phyloP scores from a whole-genome alignment of 169 alveolate genomes.

The Plasmodium coatneyi region DNA sequence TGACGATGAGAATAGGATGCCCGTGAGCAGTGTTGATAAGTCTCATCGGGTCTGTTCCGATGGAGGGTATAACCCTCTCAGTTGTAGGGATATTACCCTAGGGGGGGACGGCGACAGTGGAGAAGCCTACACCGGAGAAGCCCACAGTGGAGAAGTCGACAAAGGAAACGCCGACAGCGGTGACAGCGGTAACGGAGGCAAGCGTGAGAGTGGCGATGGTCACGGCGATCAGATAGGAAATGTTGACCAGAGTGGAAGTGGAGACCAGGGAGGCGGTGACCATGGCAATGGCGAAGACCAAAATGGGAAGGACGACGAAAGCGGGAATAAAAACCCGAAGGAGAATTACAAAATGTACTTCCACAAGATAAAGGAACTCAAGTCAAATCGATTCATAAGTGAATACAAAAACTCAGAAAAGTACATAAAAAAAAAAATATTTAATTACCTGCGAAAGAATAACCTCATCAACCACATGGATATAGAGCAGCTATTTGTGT shows the following conservation, averaged over 20 bases:
- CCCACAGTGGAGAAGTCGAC: not conserved
- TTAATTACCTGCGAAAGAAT: conserved; percentile 34
- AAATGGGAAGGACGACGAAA: not conserved
- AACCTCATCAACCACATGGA: conserved; percentile 9
- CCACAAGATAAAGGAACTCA: conserved; percentile 30
- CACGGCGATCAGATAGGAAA: not conserved
- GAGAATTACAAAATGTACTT: conserved; percentile 19
- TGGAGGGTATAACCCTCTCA: not conserved
- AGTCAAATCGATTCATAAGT: conserved; percentile 13
- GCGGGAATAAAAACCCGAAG: too few relatives aligned
- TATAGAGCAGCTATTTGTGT: conserved; percentile 11
- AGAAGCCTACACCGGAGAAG: not conserved
- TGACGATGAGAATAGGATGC: not conserved
- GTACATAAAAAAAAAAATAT: conserved; percentile 35
- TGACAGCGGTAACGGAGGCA: not conserved
- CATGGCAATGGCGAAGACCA: not conserved
- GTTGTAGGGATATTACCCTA: not conserved
- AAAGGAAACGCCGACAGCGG: not conserved
- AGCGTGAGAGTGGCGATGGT: not conserved
- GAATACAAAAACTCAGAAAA: conserved; percentile 19
- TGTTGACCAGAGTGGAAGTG: not conserved
- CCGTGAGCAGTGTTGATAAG: not conserved
- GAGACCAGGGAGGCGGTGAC: not conserved
- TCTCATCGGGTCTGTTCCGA: not conserved
- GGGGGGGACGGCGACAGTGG: not conserved